Evolutionary conservation across 202 grass and related monocot species (phyloP), one percentile per base, ranked within the genome.

Genomic region (Sporobolus alterniflorus): DNA sequence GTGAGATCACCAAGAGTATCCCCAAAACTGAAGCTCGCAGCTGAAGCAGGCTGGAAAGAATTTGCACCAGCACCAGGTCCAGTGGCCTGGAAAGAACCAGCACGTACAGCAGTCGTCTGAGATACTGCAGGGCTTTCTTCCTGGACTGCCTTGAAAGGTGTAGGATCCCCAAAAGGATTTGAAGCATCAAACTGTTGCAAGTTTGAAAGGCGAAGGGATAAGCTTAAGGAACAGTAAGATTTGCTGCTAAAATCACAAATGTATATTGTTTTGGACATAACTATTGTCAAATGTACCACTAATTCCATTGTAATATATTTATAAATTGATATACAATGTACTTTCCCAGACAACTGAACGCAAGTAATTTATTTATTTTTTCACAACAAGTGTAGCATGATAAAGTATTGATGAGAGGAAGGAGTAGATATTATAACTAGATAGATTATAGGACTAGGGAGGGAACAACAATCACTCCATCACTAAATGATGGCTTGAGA

Each of bases 91-190:
- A 91, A 91, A 83, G 92, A 90, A 81, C 88, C 66, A 60, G 46
- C 78, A 79, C 86, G 73, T 75, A 86, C 60, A 21, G 87, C 77
- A 83, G 50, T 90, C 72, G 82, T 50, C 77, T 82, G 88, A 89
- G 86, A 74, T 75, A 67, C 64, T 43, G 84, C 60, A 67, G 76
- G 77, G 71, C 57, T 88, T 79, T 96, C 89, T 47, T 92, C 82
- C 78, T 83, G 79, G 69, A 87, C 85, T 55, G 81, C 93, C 82
- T 81, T 92, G 84, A 99, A 99, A 86, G 96, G 89, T 55, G 83
- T 90, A 67, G 93, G 54, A 43, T 95, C 96, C 31, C 93, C 96
- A 78, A 99, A 99, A 74, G 96, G 96, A 94, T 99, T 92, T 73
- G 82, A 82, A n/a, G 80, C 86, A 89, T 88, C 87, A 40, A 82